These are phyloP conservation scores for Suhomyces panamericanus DNA, from an alignment of 1,139 yeast species.

Conservation along the genomic window DNA sequence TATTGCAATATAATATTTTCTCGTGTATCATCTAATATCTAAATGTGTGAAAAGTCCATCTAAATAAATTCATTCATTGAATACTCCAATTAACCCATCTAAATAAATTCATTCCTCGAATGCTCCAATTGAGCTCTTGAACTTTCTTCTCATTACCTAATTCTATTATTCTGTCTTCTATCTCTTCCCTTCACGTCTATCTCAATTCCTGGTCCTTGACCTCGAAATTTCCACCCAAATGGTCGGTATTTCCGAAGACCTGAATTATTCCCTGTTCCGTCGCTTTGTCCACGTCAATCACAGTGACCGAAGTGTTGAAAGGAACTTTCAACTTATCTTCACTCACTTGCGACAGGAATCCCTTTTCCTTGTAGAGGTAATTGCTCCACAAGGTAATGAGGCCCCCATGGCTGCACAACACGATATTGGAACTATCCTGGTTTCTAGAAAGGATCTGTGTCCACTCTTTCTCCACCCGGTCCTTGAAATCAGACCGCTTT, in stretches of 20 bases:
- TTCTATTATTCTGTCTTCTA: not conserved
- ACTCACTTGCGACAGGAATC: constrained; percentile 37
- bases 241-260: constrained; percentile 60
- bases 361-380: constrained; percentile 39
- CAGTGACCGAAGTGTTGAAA: constrained; percentile 70
- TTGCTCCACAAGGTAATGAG: constrained; percentile 65
- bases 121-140: too few relatives aligned
- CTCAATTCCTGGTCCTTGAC: constrained; percentile 50
- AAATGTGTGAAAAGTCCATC: too few relatives aligned
- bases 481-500: constrained; percentile 40
- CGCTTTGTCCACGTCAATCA: constrained; percentile 52
- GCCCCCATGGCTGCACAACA: constrained; percentile 85
- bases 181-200: constrained; percentile 13
- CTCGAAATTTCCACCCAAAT: constrained; percentile 58
- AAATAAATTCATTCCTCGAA: too few relatives aligned
- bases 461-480: constrained; percentile 54
- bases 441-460: constrained; percentile 42
- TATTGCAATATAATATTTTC: too few relatives aligned
- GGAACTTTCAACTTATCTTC: constrained; percentile 57
- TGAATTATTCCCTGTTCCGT: constrained; percentile 44
- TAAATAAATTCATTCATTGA: too few relatives aligned
- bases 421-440: constrained; percentile 46
- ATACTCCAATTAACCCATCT: too few relatives aligned
- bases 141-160: too few relatives aligned
- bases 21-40: too few relatives aligned